These are phyloP conservation scores for Boletus tomentosulus DNA, from an alignment of 768 basidiomycete genomes.

Conservation along the genomic window DNA sequence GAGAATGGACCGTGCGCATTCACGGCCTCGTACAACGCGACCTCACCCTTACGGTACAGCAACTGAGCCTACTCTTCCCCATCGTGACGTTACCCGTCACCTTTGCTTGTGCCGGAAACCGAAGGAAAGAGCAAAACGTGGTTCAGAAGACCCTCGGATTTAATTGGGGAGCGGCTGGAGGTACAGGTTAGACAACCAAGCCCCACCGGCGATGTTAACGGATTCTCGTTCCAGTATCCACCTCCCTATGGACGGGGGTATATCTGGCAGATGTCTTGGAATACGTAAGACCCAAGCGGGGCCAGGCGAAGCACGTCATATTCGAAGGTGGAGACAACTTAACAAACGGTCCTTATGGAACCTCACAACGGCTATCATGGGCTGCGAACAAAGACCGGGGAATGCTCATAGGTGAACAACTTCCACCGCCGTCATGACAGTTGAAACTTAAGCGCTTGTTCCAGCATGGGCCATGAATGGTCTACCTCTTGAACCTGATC, in stretches of 20 bases:
- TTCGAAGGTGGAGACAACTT: conserved; percentile 58
- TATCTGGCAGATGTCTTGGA: conserved; percentile 52
- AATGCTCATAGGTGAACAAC: conserved; percentile 41
- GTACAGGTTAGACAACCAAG: conserved; percentile 10
- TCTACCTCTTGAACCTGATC: conserved; percentile 53
- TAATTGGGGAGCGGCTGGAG: conserved; percentile 48
- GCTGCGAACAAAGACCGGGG: conserved; percentile 42
- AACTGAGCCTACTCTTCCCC: conserved; percentile 44
- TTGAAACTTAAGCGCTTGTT: neutral
- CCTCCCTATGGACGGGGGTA: conserved; percentile 59
- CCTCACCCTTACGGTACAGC: conserved; percentile 38
- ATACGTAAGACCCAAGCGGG: conserved; percentile 36
- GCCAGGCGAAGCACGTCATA: conserved; percentile 44
- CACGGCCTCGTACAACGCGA: conserved; percentile 35
- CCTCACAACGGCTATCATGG: conserved; percentile 44
- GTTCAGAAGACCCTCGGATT: conserved; percentile 54
- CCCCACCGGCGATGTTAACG: neutral
- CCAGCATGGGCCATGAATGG: conserved; percentile 59
- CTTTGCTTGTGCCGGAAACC: conserved; percentile 60
- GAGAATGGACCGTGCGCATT: conserved; percentile 45
- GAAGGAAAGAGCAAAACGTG: conserved; percentile 64
- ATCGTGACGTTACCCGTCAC: conserved; percentile 59
- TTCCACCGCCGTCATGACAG: neutral
- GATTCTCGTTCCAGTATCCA: conserved; percentile 32
- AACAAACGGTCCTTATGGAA: conserved; percentile 60